These are phyloP conservation scores for Venturia pyrina DNA, from an alignment of 2,329 filamentous ascomycete species.

Conservation along the genomic window DNA sequence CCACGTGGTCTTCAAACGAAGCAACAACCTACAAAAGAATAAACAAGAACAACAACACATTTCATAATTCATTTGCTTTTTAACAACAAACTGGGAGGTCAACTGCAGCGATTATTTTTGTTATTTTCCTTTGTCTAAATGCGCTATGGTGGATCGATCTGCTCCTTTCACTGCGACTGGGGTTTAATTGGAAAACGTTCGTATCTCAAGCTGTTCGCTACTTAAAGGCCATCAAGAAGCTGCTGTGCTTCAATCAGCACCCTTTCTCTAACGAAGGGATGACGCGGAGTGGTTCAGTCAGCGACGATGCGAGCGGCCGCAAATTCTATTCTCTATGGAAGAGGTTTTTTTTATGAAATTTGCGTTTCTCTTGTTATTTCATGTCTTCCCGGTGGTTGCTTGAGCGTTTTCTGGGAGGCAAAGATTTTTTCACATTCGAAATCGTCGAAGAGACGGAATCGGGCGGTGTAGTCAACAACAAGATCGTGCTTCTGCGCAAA, in stretches of 20 bases:
- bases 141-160: neutral
- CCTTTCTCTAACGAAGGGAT: neutral
- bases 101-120: constrained; percentile 2
- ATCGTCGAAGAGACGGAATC: neutral
- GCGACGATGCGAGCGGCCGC: neutral
- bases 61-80: neutral
- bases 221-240: neutral
- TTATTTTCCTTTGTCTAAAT: neutral
- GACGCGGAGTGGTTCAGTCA: neutral
- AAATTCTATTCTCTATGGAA: neutral
- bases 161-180: neutral
- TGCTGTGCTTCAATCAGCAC: neutral
- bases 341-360: neutral
- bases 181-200: neutral
- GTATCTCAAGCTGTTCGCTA: neutral
- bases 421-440: neutral
- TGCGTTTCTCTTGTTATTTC: neutral
- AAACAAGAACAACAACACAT: neutral
- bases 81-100: constrained; percentile 1
- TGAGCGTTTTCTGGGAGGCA: neutral
- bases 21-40: neutral
- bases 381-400: neutral
- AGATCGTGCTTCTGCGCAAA: neutral
- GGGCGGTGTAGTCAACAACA: neutral
- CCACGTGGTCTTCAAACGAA: neutral